These are phyloP conservation scores for Aspergillus chevalieri DNA, from an alignment of 2,329 filamentous ascomycete genomes.

Conservation along the genomic window DNA sequence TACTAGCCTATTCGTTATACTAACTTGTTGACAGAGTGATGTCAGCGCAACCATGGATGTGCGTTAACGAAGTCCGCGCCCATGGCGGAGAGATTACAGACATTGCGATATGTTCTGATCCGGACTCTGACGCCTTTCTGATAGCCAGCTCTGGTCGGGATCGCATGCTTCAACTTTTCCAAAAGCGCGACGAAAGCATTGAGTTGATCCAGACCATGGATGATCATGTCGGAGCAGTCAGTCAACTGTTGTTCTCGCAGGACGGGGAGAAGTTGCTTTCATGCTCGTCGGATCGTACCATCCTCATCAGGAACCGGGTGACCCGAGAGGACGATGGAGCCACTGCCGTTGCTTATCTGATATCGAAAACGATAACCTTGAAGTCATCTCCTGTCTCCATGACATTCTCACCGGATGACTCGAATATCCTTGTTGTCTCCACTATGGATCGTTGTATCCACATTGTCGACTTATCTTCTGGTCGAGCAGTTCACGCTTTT, in stretches of 20 bases:
- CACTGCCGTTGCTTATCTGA: conserved; percentile 67
- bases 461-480: conserved; percentile 58
- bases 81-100: conserved; percentile 81
- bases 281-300: conserved; percentile 78
- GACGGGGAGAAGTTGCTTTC: conserved; percentile 70
- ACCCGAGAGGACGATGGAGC: conserved; percentile 52
- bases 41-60: conserved; percentile 50
- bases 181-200: conserved; percentile 53
- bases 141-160: conserved; percentile 82
- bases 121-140: conserved; percentile 53
- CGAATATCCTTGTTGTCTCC: conserved; percentile 52
- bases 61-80: conserved; percentile 69
- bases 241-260: conserved; percentile 66
- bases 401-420: conserved; percentile 59
- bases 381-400: conserved; percentile 86
- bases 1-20: background rate
- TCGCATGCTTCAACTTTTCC: conserved; percentile 88
- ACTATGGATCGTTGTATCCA: conserved; percentile 58
- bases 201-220: conserved; percentile 83
- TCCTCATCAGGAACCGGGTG: conserved; percentile 75
- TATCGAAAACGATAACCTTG: conserved; percentile 69
- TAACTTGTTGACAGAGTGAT: conserved; percentile 25
- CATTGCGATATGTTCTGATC: conserved; percentile 64
- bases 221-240: conserved; percentile 84
- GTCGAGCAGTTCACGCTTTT: conserved; percentile 66